phyloP scores from a whole-genome alignment of 345 rosid species.

The Eucalyptus urophylla region DNA sequence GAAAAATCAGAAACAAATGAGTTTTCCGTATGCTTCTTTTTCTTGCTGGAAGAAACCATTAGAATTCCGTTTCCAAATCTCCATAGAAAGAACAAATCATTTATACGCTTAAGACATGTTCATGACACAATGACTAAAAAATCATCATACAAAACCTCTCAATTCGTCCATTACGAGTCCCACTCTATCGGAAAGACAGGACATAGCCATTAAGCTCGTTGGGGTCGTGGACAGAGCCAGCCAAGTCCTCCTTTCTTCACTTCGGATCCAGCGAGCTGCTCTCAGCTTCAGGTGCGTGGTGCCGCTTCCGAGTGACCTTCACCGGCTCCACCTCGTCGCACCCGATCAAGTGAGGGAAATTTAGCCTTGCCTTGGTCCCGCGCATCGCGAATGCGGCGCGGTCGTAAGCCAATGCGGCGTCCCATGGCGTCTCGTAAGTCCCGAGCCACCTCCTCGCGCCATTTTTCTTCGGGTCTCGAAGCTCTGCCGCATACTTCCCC shows the following conservation, averaged over 20 bases:
- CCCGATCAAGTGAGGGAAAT: neutral
- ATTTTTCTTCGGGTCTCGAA: conserved; percentile 51
- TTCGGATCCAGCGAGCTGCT: neutral
- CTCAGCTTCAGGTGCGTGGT: neutral
- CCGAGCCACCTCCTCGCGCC: conserved; percentile 68
- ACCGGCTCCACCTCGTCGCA: neutral
- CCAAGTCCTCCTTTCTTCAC: neutral
- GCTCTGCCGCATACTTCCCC: conserved; percentile 72
- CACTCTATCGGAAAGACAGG: no score
- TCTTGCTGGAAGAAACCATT: no score
- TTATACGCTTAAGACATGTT: no score
- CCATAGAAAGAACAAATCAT: no score
- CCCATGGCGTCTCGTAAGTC: conserved; percentile 51
- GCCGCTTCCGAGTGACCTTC: neutral
- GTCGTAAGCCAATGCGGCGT: conserved; percentile 16
- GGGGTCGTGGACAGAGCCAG: neutral
- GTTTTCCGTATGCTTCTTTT: no score
- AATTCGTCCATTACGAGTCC: no score
- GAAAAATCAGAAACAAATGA: no score
- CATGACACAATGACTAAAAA: no score
- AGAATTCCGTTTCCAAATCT: no score
- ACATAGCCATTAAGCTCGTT: no score
- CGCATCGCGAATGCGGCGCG: neutral
- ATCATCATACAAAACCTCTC: no score
- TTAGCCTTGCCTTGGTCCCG: neutral